A percentile compares a stretch with the other conserved stretches of the same genome.
These are phyloP conservation scores for Eucalyptus sp. DNA, from an alignment of 345 rosid genomes.

Conservation along the genomic window DNA sequence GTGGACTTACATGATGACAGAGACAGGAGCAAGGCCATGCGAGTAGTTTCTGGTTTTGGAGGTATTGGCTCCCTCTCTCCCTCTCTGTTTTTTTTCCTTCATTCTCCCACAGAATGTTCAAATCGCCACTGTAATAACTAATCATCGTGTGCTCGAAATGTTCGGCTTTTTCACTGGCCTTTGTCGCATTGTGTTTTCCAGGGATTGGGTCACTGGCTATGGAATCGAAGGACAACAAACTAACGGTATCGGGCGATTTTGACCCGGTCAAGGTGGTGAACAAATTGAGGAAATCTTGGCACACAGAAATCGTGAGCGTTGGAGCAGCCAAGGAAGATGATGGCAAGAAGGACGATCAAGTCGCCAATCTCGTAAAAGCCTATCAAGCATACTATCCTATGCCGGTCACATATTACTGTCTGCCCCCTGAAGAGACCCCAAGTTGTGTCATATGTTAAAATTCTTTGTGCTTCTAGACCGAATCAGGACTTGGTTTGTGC, in stretches of 20 bases:
- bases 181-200: background rate
- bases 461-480: background rate
- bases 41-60: background rate
- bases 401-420: background rate
- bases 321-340: background rate
- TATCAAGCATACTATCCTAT: background rate
- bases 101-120: background rate
- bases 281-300: background rate
- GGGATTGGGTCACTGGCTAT: background rate
- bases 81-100: no score
- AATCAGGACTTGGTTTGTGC: no score
- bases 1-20: background rate
- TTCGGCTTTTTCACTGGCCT: background rate
- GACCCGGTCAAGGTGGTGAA: background rate
- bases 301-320: background rate
- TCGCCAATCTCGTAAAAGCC: background rate
- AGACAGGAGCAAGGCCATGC: background rate
- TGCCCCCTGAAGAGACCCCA: background rate
- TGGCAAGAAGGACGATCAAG: background rate
- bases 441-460: background rate
- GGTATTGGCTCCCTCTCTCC: background rate
- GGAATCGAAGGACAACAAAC: background rate
- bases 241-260: background rate
- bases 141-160: background rate
- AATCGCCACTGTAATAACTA: background rate